A percentile compares a stretch with the other conserved stretches of the same genome.
These are phyloP conservation scores for Paraurostyla sp. DNA, from an alignment of 73 alveolate genomes.

Conservation along the genomic window DNA sequence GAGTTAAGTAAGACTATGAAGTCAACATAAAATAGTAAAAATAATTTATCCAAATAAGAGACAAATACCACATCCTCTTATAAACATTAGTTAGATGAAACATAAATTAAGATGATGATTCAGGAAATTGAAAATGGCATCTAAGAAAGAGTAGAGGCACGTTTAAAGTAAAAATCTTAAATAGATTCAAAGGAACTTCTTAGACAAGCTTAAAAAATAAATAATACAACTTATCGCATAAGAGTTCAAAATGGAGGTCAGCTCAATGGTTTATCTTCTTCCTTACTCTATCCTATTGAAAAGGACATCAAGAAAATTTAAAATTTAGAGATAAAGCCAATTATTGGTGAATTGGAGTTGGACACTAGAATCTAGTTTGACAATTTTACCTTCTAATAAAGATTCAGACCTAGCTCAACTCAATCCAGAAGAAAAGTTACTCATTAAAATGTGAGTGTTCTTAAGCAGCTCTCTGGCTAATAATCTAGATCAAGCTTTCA, in stretches of 20 bases:
- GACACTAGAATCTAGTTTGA: not conserved
- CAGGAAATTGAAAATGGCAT: not conserved
- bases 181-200: not conserved
- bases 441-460: not conserved
- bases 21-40: not conserved
- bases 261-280: not conserved
- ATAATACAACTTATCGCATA: slow-evolving; percentile 8
- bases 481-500: not conserved
- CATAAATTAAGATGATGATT: too few species aligned
- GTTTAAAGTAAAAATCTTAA: not conserved
- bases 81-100: not conserved
- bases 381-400: not conserved
- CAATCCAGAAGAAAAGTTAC: not conserved
- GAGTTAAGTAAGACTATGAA: too few species aligned
- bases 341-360: not conserved
- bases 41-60: not conserved
- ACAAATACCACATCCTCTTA: not conserved
- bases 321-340: slow-evolving; percentile 14
- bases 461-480: not conserved
- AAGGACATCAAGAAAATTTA: slow-evolving; percentile 12
- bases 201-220: not conserved
- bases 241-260: slow-evolving; percentile 40
- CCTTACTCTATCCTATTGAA: not conserved
- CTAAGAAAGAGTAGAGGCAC: not conserved
- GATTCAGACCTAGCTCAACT: slow-evolving; percentile 27